Evolutionary conservation across 2,329 filamentous ascomycete genomes (phyloP).

Genomic region (Chrysosporium queenslandicum): DNA sequence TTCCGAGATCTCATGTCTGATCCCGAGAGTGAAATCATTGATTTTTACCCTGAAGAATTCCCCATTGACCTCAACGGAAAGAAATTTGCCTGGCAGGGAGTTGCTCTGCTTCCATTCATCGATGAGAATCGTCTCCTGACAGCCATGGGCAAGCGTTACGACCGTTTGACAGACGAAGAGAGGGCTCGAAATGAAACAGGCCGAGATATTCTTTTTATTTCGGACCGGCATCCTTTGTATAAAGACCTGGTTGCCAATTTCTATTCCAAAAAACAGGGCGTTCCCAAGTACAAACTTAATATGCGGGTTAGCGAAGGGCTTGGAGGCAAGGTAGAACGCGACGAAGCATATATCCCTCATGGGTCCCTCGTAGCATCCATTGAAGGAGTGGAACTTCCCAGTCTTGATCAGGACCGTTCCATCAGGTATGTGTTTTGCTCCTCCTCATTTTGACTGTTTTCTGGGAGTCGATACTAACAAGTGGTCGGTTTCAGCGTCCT

Average conservation of each 20-base stretch:
- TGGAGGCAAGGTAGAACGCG: constrained; percentile 69
- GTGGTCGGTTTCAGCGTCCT: constrained; percentile 52
- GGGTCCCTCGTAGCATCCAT: constrained; percentile 70
- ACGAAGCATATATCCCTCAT: constrained; percentile 75
- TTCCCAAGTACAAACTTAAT: constrained; percentile 60
- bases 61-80: constrained; percentile 91
- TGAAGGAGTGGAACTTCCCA: constrained; percentile 58
- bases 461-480: constrained; percentile 14
- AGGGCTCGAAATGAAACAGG: constrained; percentile 67
- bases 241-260: constrained; percentile 74
- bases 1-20: constrained; percentile 90
- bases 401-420: constrained; percentile 74
- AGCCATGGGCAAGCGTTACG: constrained; percentile 76
- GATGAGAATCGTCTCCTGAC: constrained; percentile 76
- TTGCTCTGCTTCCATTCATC: constrained; percentile 89
- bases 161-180: constrained; percentile 66
- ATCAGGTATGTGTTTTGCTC: constrained; percentile 55
- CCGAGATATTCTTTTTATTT: constrained; percentile 71
- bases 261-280: constrained; percentile 77
- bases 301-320: constrained; percentile 66
- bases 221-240: constrained; percentile 75
- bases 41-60: constrained; percentile 96
- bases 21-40: constrained; percentile 79
- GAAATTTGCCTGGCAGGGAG: constrained; percentile 96
- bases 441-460: constrained; percentile 15